Percentiles rank a stretch among this genome's conserved stretches.
Conservation (phyloP, 768 basidiomycete species). For the Trametopsis cervina region DNA sequence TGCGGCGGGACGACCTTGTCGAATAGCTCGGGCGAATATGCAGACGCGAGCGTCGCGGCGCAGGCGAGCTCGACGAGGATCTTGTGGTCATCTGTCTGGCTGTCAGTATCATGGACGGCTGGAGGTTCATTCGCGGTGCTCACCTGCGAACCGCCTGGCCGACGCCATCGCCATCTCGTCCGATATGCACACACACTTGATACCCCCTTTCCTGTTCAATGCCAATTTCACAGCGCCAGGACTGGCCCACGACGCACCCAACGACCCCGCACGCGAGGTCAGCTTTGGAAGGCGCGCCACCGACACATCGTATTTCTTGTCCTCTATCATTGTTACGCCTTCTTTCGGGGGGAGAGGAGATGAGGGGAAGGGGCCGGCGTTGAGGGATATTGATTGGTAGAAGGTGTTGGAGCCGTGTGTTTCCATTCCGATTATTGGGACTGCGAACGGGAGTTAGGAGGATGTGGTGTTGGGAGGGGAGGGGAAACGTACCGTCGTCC, state of each 20-base stretch:
- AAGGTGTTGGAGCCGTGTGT: constrained; percentile 72
- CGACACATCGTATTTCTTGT: constrained; percentile 37
- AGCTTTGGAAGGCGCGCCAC: constrained; percentile 53
- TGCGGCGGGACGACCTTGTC: constrained; percentile 38
- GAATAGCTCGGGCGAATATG: constrained; percentile 54
- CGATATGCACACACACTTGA: constrained; percentile 54
- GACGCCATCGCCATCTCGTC: constrained; percentile 67
- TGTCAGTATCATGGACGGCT: not conserved
- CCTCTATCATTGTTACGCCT: constrained; percentile 35
- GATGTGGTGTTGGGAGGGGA: not conserved
- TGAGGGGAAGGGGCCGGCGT: constrained; percentile 29
- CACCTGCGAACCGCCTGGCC: constrained; percentile 51
- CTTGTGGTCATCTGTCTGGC: constrained; percentile 56
- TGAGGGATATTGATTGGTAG: constrained; percentile 62
- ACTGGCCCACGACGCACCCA: constrained; percentile 64
- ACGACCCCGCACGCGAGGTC: constrained; percentile 60
- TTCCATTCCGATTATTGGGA: constrained; percentile 61
- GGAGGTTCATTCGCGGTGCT: constrained; percentile 13
- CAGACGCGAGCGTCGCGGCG: constrained; percentile 59
- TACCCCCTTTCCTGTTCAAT: constrained; percentile 46
- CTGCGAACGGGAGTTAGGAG: constrained; percentile 31
- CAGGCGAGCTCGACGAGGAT: constrained; percentile 70
- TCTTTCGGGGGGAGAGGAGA: constrained; percentile 32
- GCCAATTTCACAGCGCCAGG: constrained; percentile 60
- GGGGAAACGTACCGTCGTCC: constrained; percentile 51